Base-by-base conservation (phyloP, 2,329 filamentous ascomycete species). In the Xylariaceae sp. region DNA sequence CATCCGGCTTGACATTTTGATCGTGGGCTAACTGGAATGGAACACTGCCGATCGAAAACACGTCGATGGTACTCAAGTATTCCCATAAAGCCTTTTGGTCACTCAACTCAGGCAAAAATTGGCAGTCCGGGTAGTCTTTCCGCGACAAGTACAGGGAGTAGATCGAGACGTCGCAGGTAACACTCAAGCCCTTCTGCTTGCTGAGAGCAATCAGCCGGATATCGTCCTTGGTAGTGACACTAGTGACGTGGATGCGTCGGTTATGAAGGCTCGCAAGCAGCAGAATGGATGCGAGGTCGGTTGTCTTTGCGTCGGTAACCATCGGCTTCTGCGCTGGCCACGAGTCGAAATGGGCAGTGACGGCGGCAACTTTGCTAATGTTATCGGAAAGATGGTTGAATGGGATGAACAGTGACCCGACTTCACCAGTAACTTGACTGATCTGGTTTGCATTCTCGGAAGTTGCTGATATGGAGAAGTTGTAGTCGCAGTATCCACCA, bases 301-400 rank as follows among this genome's bases (percentile, higher is more conserved):
- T 91, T 53, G 87, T 85, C 78, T 91, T 91, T 48, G 90, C 90
- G 74, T 93, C 90, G 0, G 90, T 93, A 67, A 93, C 80, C 67
- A 93, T 90, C 46, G 90, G 89, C 78, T 93, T 93, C 78, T 86
- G 87, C 3, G 80, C 78, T 31, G 90, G 90, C 90, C 90, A 93
- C 21, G 86, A 82, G 59, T 87, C 87, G 68, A 93, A 93, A 77
- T 93, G 90, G 58, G 87, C 85, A 50, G 88, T 91, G 60, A 92
- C 88, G 8, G 89, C 86, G 17, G 90, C 88, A 41, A 92, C 90
- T 78, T 91, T 91, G 82, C 86, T 92, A 73, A 93, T 92, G 73
- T 92, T 93, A 66, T 89, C 89, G 58, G 88, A 90, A 23, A 92
- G 78, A 73, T 91, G 84, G 74, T 93, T 91, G 80, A 93, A 93